Base-by-base conservation (phyloP, 768 basidiomycete species). In the Leccinum broughii region DNA sequence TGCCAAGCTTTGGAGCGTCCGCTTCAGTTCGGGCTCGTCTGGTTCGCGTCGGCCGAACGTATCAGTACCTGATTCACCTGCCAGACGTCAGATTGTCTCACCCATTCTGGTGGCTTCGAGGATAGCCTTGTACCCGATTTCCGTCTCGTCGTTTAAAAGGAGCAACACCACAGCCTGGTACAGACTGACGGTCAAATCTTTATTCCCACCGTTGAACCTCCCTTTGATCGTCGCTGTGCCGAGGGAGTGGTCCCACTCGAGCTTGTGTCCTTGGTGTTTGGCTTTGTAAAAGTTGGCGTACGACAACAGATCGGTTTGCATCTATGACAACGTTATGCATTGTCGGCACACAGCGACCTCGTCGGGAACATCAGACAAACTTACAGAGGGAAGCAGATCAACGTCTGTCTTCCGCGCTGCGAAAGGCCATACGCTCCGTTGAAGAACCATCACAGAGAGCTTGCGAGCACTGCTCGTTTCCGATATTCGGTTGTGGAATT, bases 1-100 rank as follows among this genome's bases (percentile, higher is more conserved):
- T 0, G 96, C 93, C 20, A 99, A 79, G 67, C 93, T 96, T 70
- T 99, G 97, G 7, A 99, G 77, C 0, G 92, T 95, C 55, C 92
- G 78, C n/a, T 84, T 78, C 51, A 97, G 78, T 62, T 95, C 93
- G 0, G 70, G 80, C 41, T 84, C 81, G 30, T 89, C 94, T 94
- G 66, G 37, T 51, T 28, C 9, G 53, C 4, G 28, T 30, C 8
- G 2, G 26, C 17, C 37, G 22, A n/a, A 53, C 11, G 3, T 20
- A 56, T 53, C 56, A 44, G 49, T 61, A 41, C 37, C 28, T 52
- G 35, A 35, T 30, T 17, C 10, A 17, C 28, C 51, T 6, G 5
- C 13, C 34, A 35, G 14, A 34, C n/a, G 30, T 28, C 34, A 14
- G 48, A 26, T 52, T 51, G 10, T 15, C 90, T 66, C 55, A 94